A percentile compares a stretch with the other conserved stretches of the same genome.
phyloP scores from a whole-genome alignment of 495 filamentous ascomycete species.

The Aspergillus ellipticus region DNA sequence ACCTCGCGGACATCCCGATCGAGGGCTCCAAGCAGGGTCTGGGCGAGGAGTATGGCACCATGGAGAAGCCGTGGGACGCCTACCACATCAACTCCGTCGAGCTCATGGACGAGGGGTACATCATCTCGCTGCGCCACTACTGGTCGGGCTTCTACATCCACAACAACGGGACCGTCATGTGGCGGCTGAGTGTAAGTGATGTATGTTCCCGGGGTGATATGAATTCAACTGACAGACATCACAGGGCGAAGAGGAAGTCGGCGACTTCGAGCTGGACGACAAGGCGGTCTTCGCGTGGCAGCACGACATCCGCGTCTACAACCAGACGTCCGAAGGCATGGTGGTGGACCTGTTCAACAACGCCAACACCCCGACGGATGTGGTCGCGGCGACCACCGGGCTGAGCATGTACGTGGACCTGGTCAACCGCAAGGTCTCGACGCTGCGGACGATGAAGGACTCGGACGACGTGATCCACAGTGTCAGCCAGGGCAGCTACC shows the following conservation, averaged over 20 bases:
- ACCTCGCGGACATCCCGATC: conserved; percentile 23
- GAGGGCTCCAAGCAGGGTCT: conserved; percentile 17
- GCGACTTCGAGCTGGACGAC: conserved; percentile 39
- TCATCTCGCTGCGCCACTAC: conserved; percentile 37
- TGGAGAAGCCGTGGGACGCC: conserved; percentile 36
- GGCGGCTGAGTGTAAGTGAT: conserved; percentile 29
- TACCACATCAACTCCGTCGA: conserved; percentile 41
- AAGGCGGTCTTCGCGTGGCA: conserved; percentile 44
- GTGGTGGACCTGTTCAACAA: conserved; percentile 33
- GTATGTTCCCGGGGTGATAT: neutral
- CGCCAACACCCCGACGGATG: conserved; percentile 28
- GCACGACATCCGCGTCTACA: conserved; percentile 39
- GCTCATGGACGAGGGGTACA: conserved; percentile 31
- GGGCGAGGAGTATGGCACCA: conserved; percentile 21
- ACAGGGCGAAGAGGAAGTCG: conserved; percentile 35
- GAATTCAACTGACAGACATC: conserved; percentile 4
- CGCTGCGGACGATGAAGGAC: conserved; percentile 32
- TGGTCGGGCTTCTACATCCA: conserved; percentile 34
- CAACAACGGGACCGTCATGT: conserved; percentile 35
- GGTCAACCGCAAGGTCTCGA: conserved; percentile 34
- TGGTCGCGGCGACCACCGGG: conserved; percentile 28
- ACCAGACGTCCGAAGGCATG: conserved; percentile 28
- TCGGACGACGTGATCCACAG: conserved; percentile 34
- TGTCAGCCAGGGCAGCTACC: conserved; percentile 46
- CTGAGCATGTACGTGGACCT: conserved; percentile 40